A percentile compares a stretch with the other conserved stretches of the same genome.
Evolutionary conservation across 306 rosid genomes (phyloP).

Genomic region (Rosa multiflora): DNA sequence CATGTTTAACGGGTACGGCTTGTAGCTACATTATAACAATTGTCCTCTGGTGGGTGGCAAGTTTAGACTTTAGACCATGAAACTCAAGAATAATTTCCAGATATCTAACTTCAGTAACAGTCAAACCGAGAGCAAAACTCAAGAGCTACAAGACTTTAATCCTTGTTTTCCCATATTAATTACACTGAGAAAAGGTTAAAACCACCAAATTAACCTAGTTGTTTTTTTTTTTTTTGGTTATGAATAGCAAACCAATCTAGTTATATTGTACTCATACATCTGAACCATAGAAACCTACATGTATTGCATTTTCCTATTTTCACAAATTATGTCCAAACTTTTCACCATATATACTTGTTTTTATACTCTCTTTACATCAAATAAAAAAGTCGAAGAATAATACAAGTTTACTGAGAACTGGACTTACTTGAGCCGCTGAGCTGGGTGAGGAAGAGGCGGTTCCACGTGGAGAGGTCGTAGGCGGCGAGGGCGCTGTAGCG

Average conservation of each 20-base stretch:
- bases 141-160: too few relatives aligned
- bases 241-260: neutral
- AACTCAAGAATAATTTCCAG: neutral
- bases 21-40: neutral
- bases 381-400: too few relatives aligned
- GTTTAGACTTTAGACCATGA: neutral
- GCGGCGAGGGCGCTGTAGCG: constrained; percentile 62
- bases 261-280: too few relatives aligned
- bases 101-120: neutral
- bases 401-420: neutral
- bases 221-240: neutral
- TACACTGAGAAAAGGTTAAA: neutral
- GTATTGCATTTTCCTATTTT: too few relatives aligned
- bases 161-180: too few relatives aligned
- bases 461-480: constrained; percentile 71
- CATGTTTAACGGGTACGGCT: neutral
- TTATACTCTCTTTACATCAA: too few relatives aligned
- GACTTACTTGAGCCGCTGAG: constrained; percentile 62
- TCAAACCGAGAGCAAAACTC: neutral
- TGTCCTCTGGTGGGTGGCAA: neutral
- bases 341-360: too few relatives aligned
- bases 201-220: neutral
- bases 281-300: too few relatives aligned
- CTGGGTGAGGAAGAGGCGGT: constrained; percentile 65
- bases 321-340: too few relatives aligned